These are phyloP conservation scores for Chaetomium cochliodes DNA, from an alignment of 495 filamentous ascomycete species.

Conservation along the genomic window DNA sequence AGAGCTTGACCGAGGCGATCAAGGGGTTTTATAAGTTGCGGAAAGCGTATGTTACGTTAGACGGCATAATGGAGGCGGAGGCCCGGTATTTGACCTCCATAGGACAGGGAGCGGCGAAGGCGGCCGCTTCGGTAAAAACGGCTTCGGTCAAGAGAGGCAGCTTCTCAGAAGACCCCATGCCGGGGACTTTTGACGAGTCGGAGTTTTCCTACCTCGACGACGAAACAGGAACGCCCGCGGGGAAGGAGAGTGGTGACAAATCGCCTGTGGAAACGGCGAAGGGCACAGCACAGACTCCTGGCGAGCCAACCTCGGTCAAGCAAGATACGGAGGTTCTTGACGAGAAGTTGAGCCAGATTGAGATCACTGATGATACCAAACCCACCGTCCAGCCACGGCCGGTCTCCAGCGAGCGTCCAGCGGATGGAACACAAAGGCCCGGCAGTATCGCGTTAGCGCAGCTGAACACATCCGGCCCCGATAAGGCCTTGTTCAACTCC, in stretches of 20 bases:
- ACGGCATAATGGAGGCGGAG: conserved; percentile 62
- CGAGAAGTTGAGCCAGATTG: conserved; percentile 29
- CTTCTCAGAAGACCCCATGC: conserved; percentile 36
- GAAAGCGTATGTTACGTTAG: conserved; percentile 82
- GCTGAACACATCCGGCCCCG: conserved; percentile 32
- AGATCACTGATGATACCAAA: background rate
- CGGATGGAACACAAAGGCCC: conserved; percentile 10
- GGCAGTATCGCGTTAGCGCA: conserved; percentile 14
- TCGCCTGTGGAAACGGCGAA: conserved; percentile 38
- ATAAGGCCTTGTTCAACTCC: conserved; percentile 57
- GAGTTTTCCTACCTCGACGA: conserved; percentile 36
- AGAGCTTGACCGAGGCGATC: conserved; percentile 88
- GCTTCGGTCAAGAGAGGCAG: conserved; percentile 19
- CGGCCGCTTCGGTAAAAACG: background rate
- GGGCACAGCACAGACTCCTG: conserved; percentile 29
- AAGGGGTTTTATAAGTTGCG: conserved; percentile 90
- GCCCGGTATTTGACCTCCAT: conserved; percentile 40
- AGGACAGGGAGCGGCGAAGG: conserved; percentile 2
- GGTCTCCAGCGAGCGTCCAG: background rate
- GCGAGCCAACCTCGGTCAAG: background rate
- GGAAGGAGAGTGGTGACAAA: conserved; percentile 26
- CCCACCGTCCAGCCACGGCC: background rate
- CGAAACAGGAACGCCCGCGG: background rate
- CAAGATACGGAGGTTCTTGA: conserved; percentile 14
- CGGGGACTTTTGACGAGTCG: conserved; percentile 37